phyloP scores from a whole-genome alignment of 164 flowering plant genomes.

The Berberis thunbergii region DNA sequence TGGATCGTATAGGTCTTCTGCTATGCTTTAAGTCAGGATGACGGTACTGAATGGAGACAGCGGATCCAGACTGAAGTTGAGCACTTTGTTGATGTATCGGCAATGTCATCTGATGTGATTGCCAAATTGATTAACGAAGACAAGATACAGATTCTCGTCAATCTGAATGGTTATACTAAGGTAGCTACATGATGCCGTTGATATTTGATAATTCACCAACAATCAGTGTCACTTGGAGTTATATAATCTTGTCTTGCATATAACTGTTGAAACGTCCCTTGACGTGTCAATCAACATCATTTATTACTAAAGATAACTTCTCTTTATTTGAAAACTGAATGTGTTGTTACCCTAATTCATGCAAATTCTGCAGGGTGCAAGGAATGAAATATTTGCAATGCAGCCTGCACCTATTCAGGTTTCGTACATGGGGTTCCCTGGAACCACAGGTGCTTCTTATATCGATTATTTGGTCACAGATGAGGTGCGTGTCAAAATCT shows the following conservation, averaged over 20 bases:
- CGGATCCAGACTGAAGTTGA: constrained; percentile 87
- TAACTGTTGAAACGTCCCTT: too few species aligned
- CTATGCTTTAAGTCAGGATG: constrained; percentile 92
- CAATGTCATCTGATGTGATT: constrained; percentile 85
- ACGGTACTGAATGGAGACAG: constrained; percentile 92
- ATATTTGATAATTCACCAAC: too few species aligned
- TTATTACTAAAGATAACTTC: too few species aligned
- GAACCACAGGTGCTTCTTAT: constrained; percentile 91
- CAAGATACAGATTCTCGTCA: constrained; percentile 76
- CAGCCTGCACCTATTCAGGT: constrained; percentile 98
- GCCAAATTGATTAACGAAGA: constrained; percentile 84
- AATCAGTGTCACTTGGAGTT: too few species aligned
- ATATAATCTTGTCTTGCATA: too few species aligned
- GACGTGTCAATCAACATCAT: too few species aligned
- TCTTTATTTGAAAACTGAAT: background rate
- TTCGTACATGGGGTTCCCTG: constrained; percentile 99
- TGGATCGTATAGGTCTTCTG: constrained; percentile 64
- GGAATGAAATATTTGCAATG: constrained; percentile 99
- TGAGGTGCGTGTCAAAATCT: constrained; percentile 42
- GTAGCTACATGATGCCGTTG: constrained; percentile 21
- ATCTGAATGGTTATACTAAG: constrained; percentile 98
- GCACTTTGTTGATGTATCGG: constrained; percentile 86
- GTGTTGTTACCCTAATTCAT: background rate
- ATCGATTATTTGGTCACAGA: constrained; percentile 94
- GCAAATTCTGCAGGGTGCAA: constrained; percentile 65